Evolutionary conservation across 441 rosid genomes (phyloP).

Genomic region (Syzygium malaccense): DNA sequence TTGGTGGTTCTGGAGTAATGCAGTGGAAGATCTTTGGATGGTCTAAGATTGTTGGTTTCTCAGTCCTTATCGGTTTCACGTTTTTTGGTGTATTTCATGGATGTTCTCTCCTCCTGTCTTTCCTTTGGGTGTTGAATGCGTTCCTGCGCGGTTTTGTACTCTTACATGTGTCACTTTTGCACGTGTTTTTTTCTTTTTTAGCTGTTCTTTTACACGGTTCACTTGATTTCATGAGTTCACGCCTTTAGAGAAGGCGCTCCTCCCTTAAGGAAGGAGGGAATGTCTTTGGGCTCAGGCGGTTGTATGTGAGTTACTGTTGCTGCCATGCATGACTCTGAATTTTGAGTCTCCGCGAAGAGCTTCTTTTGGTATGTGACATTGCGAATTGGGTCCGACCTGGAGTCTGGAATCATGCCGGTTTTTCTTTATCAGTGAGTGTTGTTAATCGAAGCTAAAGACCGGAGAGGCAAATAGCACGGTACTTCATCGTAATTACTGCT

Average conservation of each 20-base stretch:
- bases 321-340: background rate
- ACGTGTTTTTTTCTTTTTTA: background rate
- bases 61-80: background rate
- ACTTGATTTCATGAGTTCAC: background rate
- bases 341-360: background rate
- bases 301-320: background rate
- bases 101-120: background rate
- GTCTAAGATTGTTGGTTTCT: background rate
- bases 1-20: background rate
- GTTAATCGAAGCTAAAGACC: background rate
- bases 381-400: background rate
- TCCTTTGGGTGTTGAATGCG: background rate
- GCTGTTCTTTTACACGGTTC: background rate
- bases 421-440: background rate
- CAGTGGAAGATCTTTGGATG: background rate
- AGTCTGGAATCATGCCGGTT: background rate
- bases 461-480: background rate
- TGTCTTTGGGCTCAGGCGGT: background rate
- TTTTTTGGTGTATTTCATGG: background rate
- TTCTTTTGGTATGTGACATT: background rate
- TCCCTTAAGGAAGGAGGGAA: background rate
- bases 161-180: background rate
- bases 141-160: background rate
- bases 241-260: background rate
- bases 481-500: background rate